Evolutionary conservation across 768 basidiomycete genomes (phyloP).

Genomic region (Amanita rubescens): DNA sequence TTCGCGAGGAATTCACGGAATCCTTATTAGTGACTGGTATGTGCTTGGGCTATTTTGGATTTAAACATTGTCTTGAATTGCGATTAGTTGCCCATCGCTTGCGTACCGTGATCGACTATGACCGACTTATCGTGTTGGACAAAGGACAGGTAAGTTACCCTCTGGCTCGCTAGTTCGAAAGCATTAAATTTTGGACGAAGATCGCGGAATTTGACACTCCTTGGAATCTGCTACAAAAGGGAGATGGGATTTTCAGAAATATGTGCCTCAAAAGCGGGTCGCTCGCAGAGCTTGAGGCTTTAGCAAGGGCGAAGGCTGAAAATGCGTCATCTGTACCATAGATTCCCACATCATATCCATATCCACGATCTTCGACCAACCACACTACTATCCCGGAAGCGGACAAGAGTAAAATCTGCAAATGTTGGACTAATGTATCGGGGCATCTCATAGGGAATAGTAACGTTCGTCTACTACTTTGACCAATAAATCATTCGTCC

Average conservation of each 20-base stretch:
- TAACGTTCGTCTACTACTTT: neutral
- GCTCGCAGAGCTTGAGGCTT: slow-evolving; percentile 50
- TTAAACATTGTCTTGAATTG: slow-evolving; percentile 61
- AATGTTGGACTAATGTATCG: no score
- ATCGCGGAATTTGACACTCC: slow-evolving; percentile 70
- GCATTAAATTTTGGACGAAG: slow-evolving; percentile 14
- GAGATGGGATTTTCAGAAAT: slow-evolving; percentile 55
- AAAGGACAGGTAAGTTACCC: slow-evolving; percentile 39
- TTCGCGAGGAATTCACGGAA: slow-evolving; percentile 76
- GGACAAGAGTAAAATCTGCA: no score
- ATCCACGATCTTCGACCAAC: no score
- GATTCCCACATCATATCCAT: no score
- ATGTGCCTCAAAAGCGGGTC: slow-evolving; percentile 71
- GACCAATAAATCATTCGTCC: slow-evolving; percentile 26
- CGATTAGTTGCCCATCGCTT: slow-evolving; percentile 62
- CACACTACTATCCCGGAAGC: no score
- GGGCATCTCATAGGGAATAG: no score
- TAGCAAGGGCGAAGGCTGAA: slow-evolving; percentile 42
- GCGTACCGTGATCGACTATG: slow-evolving; percentile 76
- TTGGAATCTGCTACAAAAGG: slow-evolving; percentile 53
- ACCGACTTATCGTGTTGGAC: slow-evolving; percentile 75
- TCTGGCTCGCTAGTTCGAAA: neutral
- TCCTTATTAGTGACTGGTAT: slow-evolving; percentile 68
- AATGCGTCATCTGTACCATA: no score
- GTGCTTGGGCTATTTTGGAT: slow-evolving; percentile 17